phyloP scores from a whole-genome alignment of 345 rosid genomes.

The Eucalyptus fibrosa region DNA sequence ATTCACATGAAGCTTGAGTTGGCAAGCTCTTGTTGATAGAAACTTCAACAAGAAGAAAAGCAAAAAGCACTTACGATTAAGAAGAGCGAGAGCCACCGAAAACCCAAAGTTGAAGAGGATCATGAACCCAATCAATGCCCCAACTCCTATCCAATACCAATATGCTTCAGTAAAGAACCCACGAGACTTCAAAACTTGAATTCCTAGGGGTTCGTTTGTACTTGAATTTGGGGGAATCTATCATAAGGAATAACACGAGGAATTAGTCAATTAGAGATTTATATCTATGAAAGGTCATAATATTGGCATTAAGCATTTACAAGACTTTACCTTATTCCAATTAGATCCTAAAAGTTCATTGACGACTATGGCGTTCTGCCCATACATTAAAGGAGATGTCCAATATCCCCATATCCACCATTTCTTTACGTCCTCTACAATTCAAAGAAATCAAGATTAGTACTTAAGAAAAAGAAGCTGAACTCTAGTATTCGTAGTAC shows the following conservation, averaged over 20 bases:
- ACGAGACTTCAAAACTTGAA: slow-evolving; percentile 17
- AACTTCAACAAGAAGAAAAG: neutral
- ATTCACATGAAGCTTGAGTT: neutral
- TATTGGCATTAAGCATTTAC: neutral
- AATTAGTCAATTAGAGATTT: neutral
- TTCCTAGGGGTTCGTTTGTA: slow-evolving; percentile 17
- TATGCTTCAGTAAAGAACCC: slow-evolving; percentile 19
- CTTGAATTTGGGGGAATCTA: neutral
- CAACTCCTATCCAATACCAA: slow-evolving; percentile 42
- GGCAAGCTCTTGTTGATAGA: neutral
- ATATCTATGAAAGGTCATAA: neutral
- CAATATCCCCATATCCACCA: slow-evolving; percentile 63
- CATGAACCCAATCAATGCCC: neutral
- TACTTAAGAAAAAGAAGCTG: neutral
- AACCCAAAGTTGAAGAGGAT: slow-evolving; percentile 22
- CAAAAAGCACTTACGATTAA: slow-evolving; percentile 10
- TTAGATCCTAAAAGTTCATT: slow-evolving; percentile 42
- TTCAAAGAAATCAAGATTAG: neutral
- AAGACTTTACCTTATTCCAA: slow-evolving; percentile 25
- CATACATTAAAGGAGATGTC: slow-evolving; percentile 50
- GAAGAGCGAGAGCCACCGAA: slow-evolving; percentile 18
- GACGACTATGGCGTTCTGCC: slow-evolving; percentile 30
- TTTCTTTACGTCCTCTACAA: slow-evolving; percentile 26
- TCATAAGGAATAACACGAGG: neutral
- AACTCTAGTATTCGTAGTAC: neutral